phyloP scores from a whole-genome alignment of 2,329 filamentous ascomycete genomes.

The Neonectria sp. region DNA sequence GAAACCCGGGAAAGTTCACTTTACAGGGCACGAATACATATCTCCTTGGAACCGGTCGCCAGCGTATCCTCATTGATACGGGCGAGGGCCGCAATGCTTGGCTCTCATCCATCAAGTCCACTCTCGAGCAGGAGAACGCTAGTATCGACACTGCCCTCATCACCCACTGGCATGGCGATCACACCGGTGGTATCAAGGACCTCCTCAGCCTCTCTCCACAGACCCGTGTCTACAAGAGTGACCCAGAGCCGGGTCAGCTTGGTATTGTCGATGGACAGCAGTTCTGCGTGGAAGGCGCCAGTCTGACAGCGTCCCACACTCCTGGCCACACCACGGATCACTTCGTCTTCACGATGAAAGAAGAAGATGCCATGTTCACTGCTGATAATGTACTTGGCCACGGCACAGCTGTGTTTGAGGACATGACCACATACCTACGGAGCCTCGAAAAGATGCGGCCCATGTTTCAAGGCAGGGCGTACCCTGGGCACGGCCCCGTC shows the following conservation, averaged over 20 bases:
- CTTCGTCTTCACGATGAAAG: constrained; percentile 81
- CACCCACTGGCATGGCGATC: constrained; percentile 95
- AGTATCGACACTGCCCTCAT: constrained; percentile 80
- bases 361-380: constrained; percentile 89
- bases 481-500: constrained; percentile 89
- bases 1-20: constrained; percentile 89
- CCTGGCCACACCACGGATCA: constrained; percentile 87
- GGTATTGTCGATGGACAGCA: constrained; percentile 65
- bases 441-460: constrained; percentile 79
- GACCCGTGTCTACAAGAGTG: constrained; percentile 76
- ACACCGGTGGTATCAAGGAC: constrained; percentile 82
- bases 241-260: constrained; percentile 66
- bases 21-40: constrained; percentile 94
- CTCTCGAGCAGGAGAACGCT: constrained; percentile 78
- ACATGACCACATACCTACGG: constrained; percentile 77
- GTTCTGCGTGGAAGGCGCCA: constrained; percentile 73
- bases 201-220: constrained; percentile 75
- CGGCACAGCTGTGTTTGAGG: constrained; percentile 88
- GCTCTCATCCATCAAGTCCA: constrained; percentile 75
- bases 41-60: constrained; percentile 81
- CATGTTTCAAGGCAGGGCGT: constrained; percentile 78
- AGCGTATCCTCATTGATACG: constrained; percentile 89
- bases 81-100: constrained; percentile 86
- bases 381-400: constrained; percentile 92
- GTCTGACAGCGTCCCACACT: constrained; percentile 73